Evolutionary conservation across 108 stramenopile genomes (phyloP), one percentile per base, ranked within the genome.

Genomic region (Cyclotella baltica): DNA sequence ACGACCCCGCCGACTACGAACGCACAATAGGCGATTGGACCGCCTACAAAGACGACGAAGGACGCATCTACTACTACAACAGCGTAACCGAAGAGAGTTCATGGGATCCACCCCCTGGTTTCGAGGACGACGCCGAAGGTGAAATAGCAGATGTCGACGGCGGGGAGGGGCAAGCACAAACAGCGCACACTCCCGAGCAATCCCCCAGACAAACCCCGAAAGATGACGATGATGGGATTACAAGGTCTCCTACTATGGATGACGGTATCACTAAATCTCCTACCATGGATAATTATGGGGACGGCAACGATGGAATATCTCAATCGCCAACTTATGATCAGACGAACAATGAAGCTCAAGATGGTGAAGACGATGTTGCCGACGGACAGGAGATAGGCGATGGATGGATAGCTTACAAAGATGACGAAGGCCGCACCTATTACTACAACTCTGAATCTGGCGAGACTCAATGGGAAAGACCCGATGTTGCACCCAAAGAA

Each of bases 401-500:
- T 16, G 73, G 72, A 4, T 93, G 92, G 90, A 67, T 75, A 2
- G 86, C 63, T 50, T 81, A 85, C 61, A 72, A 81, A 62, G 88
- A 89, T 69, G 90, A 89, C 20, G 89, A 89, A 67, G 88, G 88
- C 10, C 76, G 82, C 46, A 77, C 67, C 13, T 95, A 95, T 66
- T 93, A 88, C 65, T 93, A 88, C 87, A 93, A 93, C 69, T 68
- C 56, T 0, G 72, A 57, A 16, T 88, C 88, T 0, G 83, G 85
- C 43, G 88, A 88, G 73, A 93, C 88, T 18, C 76, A 78, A 71
- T 96, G 95, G 95, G 92, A 92, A 20, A 68, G 63, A 25, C 95
- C 95, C 48, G 67, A 68, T 37, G 48, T 67, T 28, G 15, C n/a
- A 4, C 22, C 3, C 40, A 6, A 18, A 4, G 57, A 37, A 1